A percentile compares a stretch with the other conserved stretches of the same genome.
These are phyloP conservation scores for Mytilinidion resinicola DNA, from an alignment of 495 filamentous ascomycete genomes.

Conservation along the genomic window DNA sequence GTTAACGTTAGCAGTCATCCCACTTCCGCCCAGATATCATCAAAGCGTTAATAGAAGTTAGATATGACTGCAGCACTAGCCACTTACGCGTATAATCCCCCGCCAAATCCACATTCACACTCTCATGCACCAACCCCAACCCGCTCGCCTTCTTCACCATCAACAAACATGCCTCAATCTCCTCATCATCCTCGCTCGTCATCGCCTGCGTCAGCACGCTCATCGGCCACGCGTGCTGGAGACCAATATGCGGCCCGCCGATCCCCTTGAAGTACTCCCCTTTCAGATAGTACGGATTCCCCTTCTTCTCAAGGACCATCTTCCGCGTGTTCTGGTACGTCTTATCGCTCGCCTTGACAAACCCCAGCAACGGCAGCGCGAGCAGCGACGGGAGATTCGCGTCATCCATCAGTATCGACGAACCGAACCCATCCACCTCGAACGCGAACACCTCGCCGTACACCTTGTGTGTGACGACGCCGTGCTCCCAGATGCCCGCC, in stretches of 20 bases:
- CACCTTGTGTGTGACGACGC: slow-evolving; percentile 74
- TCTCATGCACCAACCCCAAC: slow-evolving; percentile 86
- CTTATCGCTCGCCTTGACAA: slow-evolving; percentile 56
- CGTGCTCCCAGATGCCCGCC: slow-evolving; percentile 77
- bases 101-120: slow-evolving; percentile 72
- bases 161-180: slow-evolving; percentile 67
- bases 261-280: slow-evolving; percentile 82
- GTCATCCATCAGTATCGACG: slow-evolving; percentile 90
- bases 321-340: slow-evolving; percentile 85
- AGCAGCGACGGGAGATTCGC: slow-evolving; percentile 91
- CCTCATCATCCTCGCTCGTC: slow-evolving; percentile 79
- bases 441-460: slow-evolving; percentile 92
- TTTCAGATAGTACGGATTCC: slow-evolving; percentile 84
- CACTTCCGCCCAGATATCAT: background rate
- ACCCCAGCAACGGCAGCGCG: slow-evolving; percentile 81
- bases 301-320: slow-evolving; percentile 72
- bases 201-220: slow-evolving; percentile 83
- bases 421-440: slow-evolving; percentile 95
- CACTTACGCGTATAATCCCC: slow-evolving; percentile 68
- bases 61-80: too few species aligned
- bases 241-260: slow-evolving; percentile 77
- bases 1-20: slow-evolving; percentile 5
- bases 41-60: background rate
- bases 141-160: slow-evolving; percentile 64
- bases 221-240: slow-evolving; percentile 95